phyloP scores from a whole-genome alignment of 139 green algal genomes.

The Yamagishiella unicocca region DNA sequence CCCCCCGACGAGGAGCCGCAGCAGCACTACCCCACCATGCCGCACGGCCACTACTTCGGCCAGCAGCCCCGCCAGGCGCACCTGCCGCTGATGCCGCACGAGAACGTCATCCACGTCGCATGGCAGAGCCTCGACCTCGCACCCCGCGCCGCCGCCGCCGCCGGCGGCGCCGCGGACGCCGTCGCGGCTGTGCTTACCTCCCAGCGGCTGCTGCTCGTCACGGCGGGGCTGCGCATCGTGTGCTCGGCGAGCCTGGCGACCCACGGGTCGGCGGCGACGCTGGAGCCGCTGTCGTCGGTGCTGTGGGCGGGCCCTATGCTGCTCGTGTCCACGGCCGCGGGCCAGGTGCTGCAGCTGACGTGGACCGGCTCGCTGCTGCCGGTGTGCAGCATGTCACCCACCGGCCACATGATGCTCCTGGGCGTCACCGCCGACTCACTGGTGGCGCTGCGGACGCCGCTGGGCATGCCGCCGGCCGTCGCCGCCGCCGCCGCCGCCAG shows the following conservation, averaged over 20 bases:
- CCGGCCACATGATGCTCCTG: conserved; percentile 43
- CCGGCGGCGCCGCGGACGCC: conserved; percentile 32
- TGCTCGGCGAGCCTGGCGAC: neutral
- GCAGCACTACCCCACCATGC: conserved; percentile 19
- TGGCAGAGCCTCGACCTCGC: conserved; percentile 46
- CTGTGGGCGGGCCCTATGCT: conserved; percentile 66
- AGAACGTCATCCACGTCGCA: conserved; percentile 58
- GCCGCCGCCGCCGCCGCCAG: neutral
- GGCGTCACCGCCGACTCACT: conserved; percentile 61
- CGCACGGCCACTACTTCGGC: conserved; percentile 43
- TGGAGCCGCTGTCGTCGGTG: conserved; percentile 55
- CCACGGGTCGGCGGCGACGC: neutral
- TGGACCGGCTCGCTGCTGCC: conserved; percentile 60
- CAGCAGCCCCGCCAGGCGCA: conserved; percentile 15
- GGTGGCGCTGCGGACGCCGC: conserved; percentile 52
- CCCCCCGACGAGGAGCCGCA: neutral
- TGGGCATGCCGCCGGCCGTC: neutral
- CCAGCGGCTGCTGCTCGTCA: conserved; percentile 63
- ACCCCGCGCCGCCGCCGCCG: neutral
- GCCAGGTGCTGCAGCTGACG: conserved; percentile 61
- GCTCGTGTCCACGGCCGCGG: conserved; percentile 54
- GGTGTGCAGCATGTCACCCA: conserved; percentile 44
- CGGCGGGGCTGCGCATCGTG: conserved; percentile 29
- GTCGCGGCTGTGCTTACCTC: conserved; percentile 65
- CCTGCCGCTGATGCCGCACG: conserved; percentile 51